Evolutionary conservation across 2,329 filamentous ascomycete genomes (phyloP), one percentile per base, ranked within the genome.

Genomic region (Neospermospora avenae): DNA sequence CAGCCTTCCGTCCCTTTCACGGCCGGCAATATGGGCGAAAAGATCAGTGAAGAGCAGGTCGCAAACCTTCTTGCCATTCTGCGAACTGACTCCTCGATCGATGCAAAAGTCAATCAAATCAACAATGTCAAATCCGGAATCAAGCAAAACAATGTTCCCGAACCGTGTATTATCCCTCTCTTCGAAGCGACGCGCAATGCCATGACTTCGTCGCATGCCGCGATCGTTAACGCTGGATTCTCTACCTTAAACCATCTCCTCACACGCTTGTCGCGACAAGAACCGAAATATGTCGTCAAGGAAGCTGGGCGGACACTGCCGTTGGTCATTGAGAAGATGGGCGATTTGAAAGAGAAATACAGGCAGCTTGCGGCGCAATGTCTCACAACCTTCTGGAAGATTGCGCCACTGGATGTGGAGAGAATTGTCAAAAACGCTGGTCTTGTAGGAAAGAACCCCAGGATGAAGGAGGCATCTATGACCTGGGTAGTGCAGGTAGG

Each of bases 121-220:
- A 90, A 86, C 61, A 81, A 79, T 69, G 80, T 93, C 75, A 96
- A 96, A 77, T 92, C 90, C 45, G 84, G 86, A 73, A 96, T 96
- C 80, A 96, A 96, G 75, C 92, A 96, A 75, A 88, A 90, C 73
- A 92, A 92, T 77, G 90, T 96, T 48, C 91, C 91, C 62, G 91
- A 96, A 66, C 76, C 77, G 57, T 84, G 81, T 69, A 83, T 96
- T 68, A 77, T 84, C 25, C 80, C 84, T 60, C 84, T 96, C 65
- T 96, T 96, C 76, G 91, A 97, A 63, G 90, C 88, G 65, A 81
- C 96, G 70, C 88, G 88, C 64, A 77, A 86, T 56, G 89, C 91
- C 62, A 88, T 93, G 66, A 78, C 81, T 57, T 90, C 90, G 44
- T 87, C 90, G 69, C 89, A 96, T 70, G 87, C 87, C 45, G 84